Base-by-base conservation (phyloP, 768 basidiomycete species). In the Guyanaporus albipodus region DNA sequence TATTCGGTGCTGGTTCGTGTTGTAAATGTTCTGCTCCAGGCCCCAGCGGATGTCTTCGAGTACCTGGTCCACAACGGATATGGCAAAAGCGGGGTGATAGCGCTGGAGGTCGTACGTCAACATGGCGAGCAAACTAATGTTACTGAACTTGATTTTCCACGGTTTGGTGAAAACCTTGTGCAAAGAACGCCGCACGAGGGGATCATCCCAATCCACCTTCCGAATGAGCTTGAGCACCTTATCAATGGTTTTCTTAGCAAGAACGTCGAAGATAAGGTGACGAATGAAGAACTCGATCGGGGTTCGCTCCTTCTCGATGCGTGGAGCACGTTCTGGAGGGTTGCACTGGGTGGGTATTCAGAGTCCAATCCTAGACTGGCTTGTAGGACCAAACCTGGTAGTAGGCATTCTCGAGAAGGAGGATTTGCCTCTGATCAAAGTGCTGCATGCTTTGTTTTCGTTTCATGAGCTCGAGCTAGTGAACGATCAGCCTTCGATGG, bases 351-450 rank as follows among this genome's bases (percentile, higher is more conserved):
- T 23, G 21, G 45, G 43, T 42, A n/a, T 6, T 51, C 41, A 61
- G 50, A 9, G 27, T 52, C 24, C 17, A 27, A 27, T 31, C 27
- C 57, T 46, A 38, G 19, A 35, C 31, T 27, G 21, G 18, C 40
- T 9, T 9, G 24, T 7, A 21, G 35, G 15, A 44, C 35, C 52
- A 39, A 52, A 91, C 92, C 78, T 93, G 93, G 65, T 98, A 98
- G 65, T 96, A 99, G 0, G 96, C 96, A 64, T 99, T 99, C 67
- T 98, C 96, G 24, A 99, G 77, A 51, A 97, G 70, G 14, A 97
- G 76, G 6, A 84, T 71, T 60, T 98, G 91, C 15, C 93, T 75
- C 60, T 91, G 86, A 66, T 98, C 96, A 27, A 99, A 80, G 61
- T 97, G 92, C 54, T 91, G 85, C 73, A 92, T 78, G 44, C 76